Conservation (phyloP, 2,329 filamentous ascomycete species). For the Colletotrichum paranaense region DNA sequence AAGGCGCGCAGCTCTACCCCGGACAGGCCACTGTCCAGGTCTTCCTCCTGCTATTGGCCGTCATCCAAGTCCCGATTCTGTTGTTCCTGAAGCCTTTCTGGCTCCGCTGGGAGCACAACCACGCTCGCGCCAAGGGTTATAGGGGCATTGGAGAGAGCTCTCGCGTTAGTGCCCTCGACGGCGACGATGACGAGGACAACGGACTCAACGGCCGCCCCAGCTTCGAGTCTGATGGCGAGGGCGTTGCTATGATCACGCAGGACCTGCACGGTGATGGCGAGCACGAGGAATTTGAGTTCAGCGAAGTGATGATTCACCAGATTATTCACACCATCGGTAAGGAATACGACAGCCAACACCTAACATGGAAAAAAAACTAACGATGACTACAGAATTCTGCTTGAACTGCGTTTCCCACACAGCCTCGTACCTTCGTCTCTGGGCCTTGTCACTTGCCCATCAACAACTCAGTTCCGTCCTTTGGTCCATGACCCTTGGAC, state of each 20-base stretch:
- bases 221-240: conserved; percentile 77
- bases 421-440: conserved; percentile 97
- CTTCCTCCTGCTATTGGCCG: conserved; percentile 81
- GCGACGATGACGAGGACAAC: conserved; percentile 80
- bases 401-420: conserved; percentile 99
- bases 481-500: conserved; percentile 94
- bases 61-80: conserved; percentile 88
- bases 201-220: conserved; percentile 70
- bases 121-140: conserved; percentile 87
- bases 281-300: conserved; percentile 97
- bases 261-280: conserved; percentile 81
- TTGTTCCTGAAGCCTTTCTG: conserved; percentile 97
- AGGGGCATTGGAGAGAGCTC: conserved; percentile 91
- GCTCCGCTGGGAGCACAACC: conserved; percentile 93
- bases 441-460: conserved; percentile 96
- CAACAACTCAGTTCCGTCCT: conserved; percentile 97
- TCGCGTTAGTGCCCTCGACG: conserved; percentile 89
- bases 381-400: conserved; percentile 80
- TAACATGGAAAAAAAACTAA: conserved; percentile 42
- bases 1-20: conserved; percentile 74
- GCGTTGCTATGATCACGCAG: conserved; percentile 88
- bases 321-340: conserved; percentile 97
- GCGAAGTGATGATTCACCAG: conserved; percentile 98
- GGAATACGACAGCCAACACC: conserved; percentile 44
- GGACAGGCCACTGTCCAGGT: conserved; percentile 84